These are phyloP conservation scores for Fraxinus sp. DNA, from an alignment of 305 asterid species.

Conservation along the genomic window DNA sequence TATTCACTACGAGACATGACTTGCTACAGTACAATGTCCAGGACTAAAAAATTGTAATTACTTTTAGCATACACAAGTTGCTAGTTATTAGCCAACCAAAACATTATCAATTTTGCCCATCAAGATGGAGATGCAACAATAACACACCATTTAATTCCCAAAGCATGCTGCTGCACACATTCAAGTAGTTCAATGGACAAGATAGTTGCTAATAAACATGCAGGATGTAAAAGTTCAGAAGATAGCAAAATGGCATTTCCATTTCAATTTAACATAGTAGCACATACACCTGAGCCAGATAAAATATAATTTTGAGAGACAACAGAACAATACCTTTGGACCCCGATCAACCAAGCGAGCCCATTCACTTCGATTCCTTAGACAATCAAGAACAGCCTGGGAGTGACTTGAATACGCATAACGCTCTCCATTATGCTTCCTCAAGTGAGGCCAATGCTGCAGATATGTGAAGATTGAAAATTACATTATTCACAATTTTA, in stretches of 20 bases:
- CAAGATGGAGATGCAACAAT: not conserved
- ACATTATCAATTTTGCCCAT: not conserved
- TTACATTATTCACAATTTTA: not conserved
- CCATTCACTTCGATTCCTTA: conserved; percentile 96
- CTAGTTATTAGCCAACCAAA: not conserved
- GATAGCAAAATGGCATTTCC: not conserved
- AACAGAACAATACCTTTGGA: conserved; percentile 60
- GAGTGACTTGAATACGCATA: conserved; percentile 94
- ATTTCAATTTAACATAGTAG: not conserved
- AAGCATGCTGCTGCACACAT: not conserved
- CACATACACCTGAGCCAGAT: not conserved
- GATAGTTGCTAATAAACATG: not conserved
- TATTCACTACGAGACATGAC: not conserved
- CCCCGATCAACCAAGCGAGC: conserved; percentile 95
- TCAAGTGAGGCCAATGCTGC: conserved; percentile 91
- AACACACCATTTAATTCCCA: not conserved
- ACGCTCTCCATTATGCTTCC: conserved; percentile 95
- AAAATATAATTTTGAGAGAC: not conserved
- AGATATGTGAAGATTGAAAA: conserved; percentile 2
- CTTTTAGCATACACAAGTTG: not conserved
- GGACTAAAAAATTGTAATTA: not conserved
- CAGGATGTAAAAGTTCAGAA: not conserved
- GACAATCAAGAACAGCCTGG: conserved; percentile 94
- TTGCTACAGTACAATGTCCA: not conserved
- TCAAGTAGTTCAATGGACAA: not conserved